Base-by-base conservation (phyloP, 192 early-diverging fungal genomes). In the Dispira parvispora region DNA sequence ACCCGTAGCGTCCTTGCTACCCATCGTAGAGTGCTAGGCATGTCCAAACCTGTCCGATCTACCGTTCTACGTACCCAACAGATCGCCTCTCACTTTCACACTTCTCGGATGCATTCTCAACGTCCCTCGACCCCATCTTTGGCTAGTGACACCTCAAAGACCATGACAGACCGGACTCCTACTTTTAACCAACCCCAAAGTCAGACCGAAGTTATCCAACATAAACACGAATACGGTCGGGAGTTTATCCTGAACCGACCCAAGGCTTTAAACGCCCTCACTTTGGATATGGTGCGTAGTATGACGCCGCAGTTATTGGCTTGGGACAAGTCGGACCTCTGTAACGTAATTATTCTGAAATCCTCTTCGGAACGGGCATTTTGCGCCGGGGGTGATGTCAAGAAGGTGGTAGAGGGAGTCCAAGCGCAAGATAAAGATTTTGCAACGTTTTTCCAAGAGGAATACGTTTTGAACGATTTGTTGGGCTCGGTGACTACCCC, bases 401-500 rank as follows among this genome's bases (percentile, higher is more conserved):
- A 76, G 58, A 42, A 64, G 56, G 81, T 83, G 18, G 76, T 83
- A 43, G 70, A 77, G 49, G 61, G 67, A 23, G 75, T 75, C 54
- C 46, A 67, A 42, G 38, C 18, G 8, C 71, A 71, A 18, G 68
- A 75, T 49, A 57, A 72, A 0, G 38, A 52, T 11, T 64, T 68
- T 0, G 86, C 88, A 3, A 68, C 71, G 63, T 96, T 97, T 69
- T 94, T 99, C 66, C 79, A 89, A 64, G 81, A 86, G 62, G 93
- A 99, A 73, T 99, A 96, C 72, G 73, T 78, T 66, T 70, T 96
- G 60, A 90, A 98, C 78, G 91, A 99, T 72, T 71, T 88, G 32
- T 88, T 96, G 52, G 96, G 88, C 5, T 85, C 96, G 16, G 67
- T 87, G 43, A 72, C 81, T 54, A 99, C 87, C 64, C 96, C 96